Conservation (phyloP, 2,329 filamentous ascomycete species). For the Trichoderma semiorbis region DNA sequence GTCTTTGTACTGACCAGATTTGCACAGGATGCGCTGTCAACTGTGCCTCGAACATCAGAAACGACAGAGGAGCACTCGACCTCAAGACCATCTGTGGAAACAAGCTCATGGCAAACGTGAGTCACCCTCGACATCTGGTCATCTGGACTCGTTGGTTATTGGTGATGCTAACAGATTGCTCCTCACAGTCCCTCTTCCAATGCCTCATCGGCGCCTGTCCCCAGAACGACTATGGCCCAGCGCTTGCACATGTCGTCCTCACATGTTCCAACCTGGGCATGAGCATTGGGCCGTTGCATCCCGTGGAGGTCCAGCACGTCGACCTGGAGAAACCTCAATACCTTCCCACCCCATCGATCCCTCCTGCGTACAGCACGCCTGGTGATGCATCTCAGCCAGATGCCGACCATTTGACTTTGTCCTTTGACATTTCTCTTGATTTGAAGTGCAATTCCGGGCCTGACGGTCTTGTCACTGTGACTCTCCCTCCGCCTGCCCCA, state of each 20-base stretch:
- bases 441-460: conserved; percentile 31
- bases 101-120: conserved; percentile 13
- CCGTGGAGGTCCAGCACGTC: conserved; percentile 28
- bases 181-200: conserved; percentile 29
- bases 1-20: not conserved
- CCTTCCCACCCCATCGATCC: not conserved
- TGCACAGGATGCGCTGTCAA: conserved; percentile 23
- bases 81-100: conserved; percentile 23
- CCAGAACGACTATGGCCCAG: conserved; percentile 29
- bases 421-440: conserved; percentile 26
- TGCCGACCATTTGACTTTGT: conserved; percentile 11
- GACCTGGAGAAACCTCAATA: conserved; percentile 17
- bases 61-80: conserved; percentile 18
- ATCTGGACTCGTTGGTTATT: not conserved
- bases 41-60: conserved; percentile 22
- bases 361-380: conserved; percentile 4
- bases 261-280: conserved; percentile 29
- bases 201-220: conserved; percentile 31
- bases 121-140: not conserved
- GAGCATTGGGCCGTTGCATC: conserved; percentile 30
- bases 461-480: conserved; percentile 30
- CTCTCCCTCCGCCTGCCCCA: not conserved
- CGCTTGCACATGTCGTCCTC: conserved; percentile 28
- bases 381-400: not conserved
- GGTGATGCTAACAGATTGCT: not conserved